Conservation (phyloP, 192 early-diverging fungal species). For the Paraglomus brasilianum region DNA sequence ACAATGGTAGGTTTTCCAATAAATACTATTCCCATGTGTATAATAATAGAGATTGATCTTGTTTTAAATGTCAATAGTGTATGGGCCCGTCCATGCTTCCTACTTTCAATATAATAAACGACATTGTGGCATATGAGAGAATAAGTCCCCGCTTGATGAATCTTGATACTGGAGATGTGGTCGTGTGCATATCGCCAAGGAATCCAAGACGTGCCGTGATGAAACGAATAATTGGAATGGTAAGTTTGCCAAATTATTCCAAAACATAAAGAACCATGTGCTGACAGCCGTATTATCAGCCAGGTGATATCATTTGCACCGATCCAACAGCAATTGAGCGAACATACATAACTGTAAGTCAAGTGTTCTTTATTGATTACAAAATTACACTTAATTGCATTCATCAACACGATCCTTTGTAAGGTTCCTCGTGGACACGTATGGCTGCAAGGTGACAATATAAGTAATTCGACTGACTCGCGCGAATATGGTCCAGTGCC, state of each 20-base stretch:
- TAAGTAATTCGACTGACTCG: slow-evolving; percentile 89
- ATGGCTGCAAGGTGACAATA: slow-evolving; percentile 93
- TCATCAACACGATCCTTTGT: not conserved
- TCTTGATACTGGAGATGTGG: slow-evolving; percentile 71
- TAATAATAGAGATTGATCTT: not conserved
- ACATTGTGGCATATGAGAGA: slow-evolving; percentile 73
- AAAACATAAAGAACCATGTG: not conserved
- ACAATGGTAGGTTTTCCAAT: too few species aligned
- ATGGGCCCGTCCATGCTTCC: slow-evolving; percentile 92
- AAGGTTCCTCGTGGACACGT: slow-evolving; percentile 84
- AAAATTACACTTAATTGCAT: not conserved
- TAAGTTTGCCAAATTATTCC: slow-evolving; percentile 28
- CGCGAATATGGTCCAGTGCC: slow-evolving; percentile 85
- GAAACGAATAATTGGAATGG: slow-evolving; percentile 82
- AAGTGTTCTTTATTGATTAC: not conserved
- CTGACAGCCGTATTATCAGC: slow-evolving; percentile 35
- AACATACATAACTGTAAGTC: slow-evolving; percentile 60
- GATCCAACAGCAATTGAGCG: slow-evolving; percentile 66
- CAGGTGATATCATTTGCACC: slow-evolving; percentile 77
- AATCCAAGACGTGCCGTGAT: slow-evolving; percentile 65
- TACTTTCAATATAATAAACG: slow-evolving; percentile 80
- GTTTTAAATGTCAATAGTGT: slow-evolving; percentile 42
- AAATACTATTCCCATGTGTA: too few species aligned
- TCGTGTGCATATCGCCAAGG: slow-evolving; percentile 72
- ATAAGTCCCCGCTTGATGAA: slow-evolving; percentile 55